A percentile compares a stretch with the other conserved stretches of the same genome.
Evolutionary conservation across 352 stramenopile genomes (phyloP).

Genomic region (Phytophthora europaea): DNA sequence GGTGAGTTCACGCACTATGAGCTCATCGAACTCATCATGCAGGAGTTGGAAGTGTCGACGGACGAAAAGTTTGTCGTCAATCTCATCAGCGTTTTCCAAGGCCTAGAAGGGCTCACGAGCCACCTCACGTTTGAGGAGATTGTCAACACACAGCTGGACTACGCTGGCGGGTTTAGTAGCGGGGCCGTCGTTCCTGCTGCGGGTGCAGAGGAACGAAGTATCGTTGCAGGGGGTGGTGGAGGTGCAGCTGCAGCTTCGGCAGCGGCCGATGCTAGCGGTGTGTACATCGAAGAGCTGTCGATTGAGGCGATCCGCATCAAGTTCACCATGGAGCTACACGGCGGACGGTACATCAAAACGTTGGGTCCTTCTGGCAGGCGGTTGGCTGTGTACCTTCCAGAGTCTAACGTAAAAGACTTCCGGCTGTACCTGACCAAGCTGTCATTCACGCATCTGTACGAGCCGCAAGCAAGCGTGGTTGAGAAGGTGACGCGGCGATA

Average conservation of each 20-base stretch:
- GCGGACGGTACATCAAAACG: slow-evolving; percentile 86
- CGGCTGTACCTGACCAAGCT: slow-evolving; percentile 86
- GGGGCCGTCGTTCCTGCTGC: slow-evolving; percentile 30
- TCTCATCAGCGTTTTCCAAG: slow-evolving; percentile 91
- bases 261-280: slow-evolving; percentile 56
- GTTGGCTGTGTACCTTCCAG: slow-evolving; percentile 86
- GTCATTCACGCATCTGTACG: slow-evolving; percentile 87
- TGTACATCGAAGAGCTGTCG: slow-evolving; percentile 91
- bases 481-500: slow-evolving; percentile 86
- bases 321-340: slow-evolving; percentile 90
- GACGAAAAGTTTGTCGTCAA: slow-evolving; percentile 94
- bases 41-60: slow-evolving; percentile 90
- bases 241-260: slow-evolving; percentile 9
- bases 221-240: slow-evolving; percentile 28
- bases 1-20: slow-evolving; percentile 89
- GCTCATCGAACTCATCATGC: slow-evolving; percentile 87
- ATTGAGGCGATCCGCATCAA: slow-evolving; percentile 88
- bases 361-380: slow-evolving; percentile 77
- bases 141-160: slow-evolving; percentile 81
- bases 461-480: slow-evolving; percentile 76
- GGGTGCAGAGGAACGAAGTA: slow-evolving; percentile 33
- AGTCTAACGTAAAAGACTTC: slow-evolving; percentile 92
- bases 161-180: slow-evolving; percentile 38
- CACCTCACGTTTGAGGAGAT: slow-evolving; percentile 87
- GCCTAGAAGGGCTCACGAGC: slow-evolving; percentile 75